These are phyloP conservation scores for Tanacetum coccineum DNA, from an alignment of 129 eudicot species.

Conservation along the genomic window DNA sequence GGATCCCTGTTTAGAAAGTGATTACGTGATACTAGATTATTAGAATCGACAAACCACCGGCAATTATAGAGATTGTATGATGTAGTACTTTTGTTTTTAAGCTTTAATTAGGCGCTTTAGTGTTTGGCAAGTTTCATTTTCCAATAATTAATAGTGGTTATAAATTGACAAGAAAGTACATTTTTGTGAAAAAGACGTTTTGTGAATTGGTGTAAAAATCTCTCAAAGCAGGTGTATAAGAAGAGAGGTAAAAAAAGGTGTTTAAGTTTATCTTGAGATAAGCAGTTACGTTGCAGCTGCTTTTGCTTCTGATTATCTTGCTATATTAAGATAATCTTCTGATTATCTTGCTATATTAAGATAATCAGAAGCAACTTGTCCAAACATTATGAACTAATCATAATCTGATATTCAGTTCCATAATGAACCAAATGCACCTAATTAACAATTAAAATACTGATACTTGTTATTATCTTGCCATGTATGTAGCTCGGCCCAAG, in stretches of 20 bases:
- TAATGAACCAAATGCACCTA: neutral
- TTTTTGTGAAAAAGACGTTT: neutral
- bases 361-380: neutral
- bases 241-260: conserved; percentile 6
- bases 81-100: neutral
- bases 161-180: neutral
- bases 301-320: too few relatives aligned
- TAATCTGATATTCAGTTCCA: neutral
- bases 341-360: neutral
- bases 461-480: conserved; percentile 8
- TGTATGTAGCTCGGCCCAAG: conserved; percentile 45
- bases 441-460: neutral
- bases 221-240: neutral
- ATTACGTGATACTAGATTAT: neutral
- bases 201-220: neutral
- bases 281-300: neutral
- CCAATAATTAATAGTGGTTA: neutral
- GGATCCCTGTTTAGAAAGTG: neutral
- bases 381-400: neutral
- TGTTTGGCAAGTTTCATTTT: neutral
- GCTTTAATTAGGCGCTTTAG: neutral
- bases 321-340: too few relatives aligned
- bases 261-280: neutral
- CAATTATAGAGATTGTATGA: neutral
- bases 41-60: neutral